Evolutionary conservation across 75 land plant genomes (phyloP), one percentile per base, ranked within the genome.

Genomic region (Selaginella moellendorffii): DNA sequence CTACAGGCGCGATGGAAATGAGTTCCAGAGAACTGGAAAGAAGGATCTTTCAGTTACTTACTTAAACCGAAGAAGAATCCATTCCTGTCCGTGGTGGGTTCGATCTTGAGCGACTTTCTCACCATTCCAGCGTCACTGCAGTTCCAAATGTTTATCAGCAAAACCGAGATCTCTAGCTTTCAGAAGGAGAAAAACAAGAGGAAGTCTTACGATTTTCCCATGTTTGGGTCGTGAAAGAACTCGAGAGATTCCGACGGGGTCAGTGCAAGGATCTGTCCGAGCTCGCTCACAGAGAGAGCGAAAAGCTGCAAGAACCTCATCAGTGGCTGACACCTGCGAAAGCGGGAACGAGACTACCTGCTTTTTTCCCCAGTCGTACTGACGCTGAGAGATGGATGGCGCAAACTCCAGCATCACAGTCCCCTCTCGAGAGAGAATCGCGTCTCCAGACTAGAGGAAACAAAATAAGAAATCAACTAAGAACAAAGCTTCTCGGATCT

Each of bases 211-310:
- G 81, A 77, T 73, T 61, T 86, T 30, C 87, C 87, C 60, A 72
- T 77, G 22, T 65, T 71, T n/a, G 90, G 87, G 58, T 86, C 90
- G 67, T 86, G 90, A 53, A 81, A 86, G 63, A 86, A 81, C 68
- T 86, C 90, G 62, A 81, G 81, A 1, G 82, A 72, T 26, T 84
- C 90, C 28, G 68, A 72, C 18, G 72, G 63, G 60, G 82, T 83
- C 59, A 86, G 77, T 59, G 74, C 28, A 42, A 86, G 31, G 24
- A 86, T 31, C 26, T 54, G 69, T 79, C 90, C 90, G 31, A 86
- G 77, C 63, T 86, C 90, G 31, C 69, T 62, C 22, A 79, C 77
- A 2, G 90, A 83, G 27, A 86, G 29, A 31, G 87, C 72, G 65
- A 86, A 86, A 0, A 76, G 77, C 90, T 86, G 68, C 70, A 77